Conservation (phyloP, 2,329 filamentous ascomycete genomes). For the Hypoxylon sp. region DNA sequence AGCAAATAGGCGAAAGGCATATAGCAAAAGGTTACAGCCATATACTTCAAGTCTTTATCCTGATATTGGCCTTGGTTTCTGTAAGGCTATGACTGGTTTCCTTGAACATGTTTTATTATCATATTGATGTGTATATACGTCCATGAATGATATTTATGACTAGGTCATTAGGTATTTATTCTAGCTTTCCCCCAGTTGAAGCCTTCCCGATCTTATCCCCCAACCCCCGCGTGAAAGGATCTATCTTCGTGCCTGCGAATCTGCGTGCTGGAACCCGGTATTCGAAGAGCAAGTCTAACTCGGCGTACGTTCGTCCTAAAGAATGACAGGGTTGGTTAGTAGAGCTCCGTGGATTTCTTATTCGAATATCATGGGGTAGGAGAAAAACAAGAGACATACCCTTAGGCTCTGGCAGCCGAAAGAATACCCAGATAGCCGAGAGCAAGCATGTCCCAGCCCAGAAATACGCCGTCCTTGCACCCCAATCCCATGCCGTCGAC, state of each 20-base stretch:
- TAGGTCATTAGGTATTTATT: constrained; percentile 5
- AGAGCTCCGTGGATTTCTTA: no score
- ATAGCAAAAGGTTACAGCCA: not conserved
- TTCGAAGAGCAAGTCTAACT: constrained; percentile 54
- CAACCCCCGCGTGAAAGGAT: constrained; percentile 45
- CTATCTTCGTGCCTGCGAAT: constrained; percentile 50
- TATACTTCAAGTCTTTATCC: not conserved
- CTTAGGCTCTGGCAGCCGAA: constrained; percentile 62
- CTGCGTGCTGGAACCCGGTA: constrained; percentile 50
- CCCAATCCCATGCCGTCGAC: constrained; percentile 57
- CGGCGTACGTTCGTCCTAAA: constrained; percentile 51
- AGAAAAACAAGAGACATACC: constrained; percentile 38
- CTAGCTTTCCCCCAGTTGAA: constrained; percentile 12
- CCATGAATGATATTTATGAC: not conserved
- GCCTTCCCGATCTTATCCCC: constrained; percentile 15
- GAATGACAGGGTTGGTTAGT: constrained; percentile 1
- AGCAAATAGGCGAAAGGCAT: not conserved
- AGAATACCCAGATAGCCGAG: constrained; percentile 59
- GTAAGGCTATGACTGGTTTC: not conserved
- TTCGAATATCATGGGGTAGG: not conserved
- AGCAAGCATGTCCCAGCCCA: constrained; percentile 58
- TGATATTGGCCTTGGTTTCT: not conserved
- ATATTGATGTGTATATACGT: not conserved
- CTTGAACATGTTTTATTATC: not conserved
- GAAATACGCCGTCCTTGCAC: constrained; percentile 56